Conservation (phyloP, 2,329 filamentous ascomycete genomes). For the Didymellaceae sp. region DNA sequence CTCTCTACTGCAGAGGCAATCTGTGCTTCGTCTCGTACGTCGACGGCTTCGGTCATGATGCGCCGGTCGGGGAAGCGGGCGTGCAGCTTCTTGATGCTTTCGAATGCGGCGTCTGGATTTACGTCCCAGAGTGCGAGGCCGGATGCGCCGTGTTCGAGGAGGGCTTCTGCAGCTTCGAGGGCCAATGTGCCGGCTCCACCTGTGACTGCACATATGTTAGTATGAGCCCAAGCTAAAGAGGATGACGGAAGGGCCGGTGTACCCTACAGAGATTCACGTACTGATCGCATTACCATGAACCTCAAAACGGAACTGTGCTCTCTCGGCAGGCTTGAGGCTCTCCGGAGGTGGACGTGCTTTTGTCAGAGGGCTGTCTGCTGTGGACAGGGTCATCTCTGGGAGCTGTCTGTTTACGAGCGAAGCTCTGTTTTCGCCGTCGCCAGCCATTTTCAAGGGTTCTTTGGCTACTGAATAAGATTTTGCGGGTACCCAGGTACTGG, state of each 20-base stretch:
- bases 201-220: constrained; percentile 56
- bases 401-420: constrained; percentile 53
- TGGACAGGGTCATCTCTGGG: constrained; percentile 58
- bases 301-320: constrained; percentile 57
- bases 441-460: constrained; percentile 40
- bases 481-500: too few species aligned
- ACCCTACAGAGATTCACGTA: constrained; percentile 44
- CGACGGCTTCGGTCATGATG: constrained; percentile 60
- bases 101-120: constrained; percentile 52
- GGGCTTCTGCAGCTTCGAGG: constrained; percentile 63
- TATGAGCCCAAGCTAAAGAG: not conserved
- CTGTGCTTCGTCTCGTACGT: constrained; percentile 63
- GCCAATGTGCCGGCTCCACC: constrained; percentile 71
- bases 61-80: constrained; percentile 61
- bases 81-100: constrained; percentile 56
- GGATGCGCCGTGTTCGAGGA: constrained; percentile 71
- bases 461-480: not conserved
- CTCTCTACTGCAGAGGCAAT: constrained; percentile 51
- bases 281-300: constrained; percentile 61
- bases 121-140: constrained; percentile 69
- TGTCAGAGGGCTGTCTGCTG: constrained; percentile 52
- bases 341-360: constrained; percentile 54
- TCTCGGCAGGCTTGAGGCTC: constrained; percentile 49
- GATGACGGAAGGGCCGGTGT: constrained; percentile 1
- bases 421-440: constrained; percentile 49